Conservation (phyloP, 2,329 filamentous ascomycete genomes). For the Phialocephala sp. region DNA sequence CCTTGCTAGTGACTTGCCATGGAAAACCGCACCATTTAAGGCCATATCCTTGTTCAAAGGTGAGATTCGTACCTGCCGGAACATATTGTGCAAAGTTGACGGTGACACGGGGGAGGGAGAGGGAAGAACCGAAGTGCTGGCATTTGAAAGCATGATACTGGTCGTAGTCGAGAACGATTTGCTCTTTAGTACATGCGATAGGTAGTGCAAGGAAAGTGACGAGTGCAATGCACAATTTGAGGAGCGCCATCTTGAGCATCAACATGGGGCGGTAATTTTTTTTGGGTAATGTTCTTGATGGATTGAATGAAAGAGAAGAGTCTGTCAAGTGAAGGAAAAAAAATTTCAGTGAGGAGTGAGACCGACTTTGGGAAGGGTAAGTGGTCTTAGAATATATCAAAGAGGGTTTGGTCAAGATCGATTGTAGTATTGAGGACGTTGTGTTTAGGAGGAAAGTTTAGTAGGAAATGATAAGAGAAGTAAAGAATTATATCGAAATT, state of each 20-base stretch:
- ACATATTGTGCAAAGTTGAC: conserved; percentile 32
- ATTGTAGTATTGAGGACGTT: background rate
- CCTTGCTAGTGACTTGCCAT: conserved; percentile 19
- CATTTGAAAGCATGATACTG: conserved; percentile 23
- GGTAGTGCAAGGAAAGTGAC: background rate
- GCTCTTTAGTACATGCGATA: background rate
- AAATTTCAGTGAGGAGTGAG: background rate
- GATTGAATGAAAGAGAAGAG: background rate
- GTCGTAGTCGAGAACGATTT: conserved; percentile 16
- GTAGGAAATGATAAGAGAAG: background rate
- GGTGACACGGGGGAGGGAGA: conserved; percentile 26
- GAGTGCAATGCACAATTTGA: conserved; percentile 6
- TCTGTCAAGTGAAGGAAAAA: background rate
- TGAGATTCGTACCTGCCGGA: conserved; percentile 27
- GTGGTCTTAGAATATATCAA: background rate
- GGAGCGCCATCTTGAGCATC: background rate
- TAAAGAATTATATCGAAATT: background rate
- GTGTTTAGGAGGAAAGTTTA: background rate
- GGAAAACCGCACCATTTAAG: conserved; percentile 23
- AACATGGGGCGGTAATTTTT: background rate
- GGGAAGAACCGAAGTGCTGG: conserved; percentile 14
- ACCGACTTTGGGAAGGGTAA: background rate
- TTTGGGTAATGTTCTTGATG: background rate
- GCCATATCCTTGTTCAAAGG: conserved; percentile 25
- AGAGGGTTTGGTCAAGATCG: background rate